A percentile compares a stretch with the other conserved stretches of the same genome.
Conservation (phyloP, 345 rosid species). For the Arabis alpina region DNA sequence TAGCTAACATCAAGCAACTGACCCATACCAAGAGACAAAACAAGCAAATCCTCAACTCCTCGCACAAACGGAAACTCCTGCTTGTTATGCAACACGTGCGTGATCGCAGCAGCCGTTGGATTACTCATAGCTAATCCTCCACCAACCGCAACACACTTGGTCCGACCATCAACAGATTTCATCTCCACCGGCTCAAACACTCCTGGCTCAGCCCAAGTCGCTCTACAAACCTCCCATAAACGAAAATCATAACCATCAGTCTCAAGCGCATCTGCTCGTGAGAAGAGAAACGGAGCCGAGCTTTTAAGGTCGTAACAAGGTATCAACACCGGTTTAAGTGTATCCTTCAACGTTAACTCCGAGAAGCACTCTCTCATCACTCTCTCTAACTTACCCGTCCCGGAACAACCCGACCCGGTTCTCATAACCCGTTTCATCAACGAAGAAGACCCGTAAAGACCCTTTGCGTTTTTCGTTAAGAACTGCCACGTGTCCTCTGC, state of each 20-base stretch:
- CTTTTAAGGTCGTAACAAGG: conserved; percentile 92
- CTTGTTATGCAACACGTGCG: conserved; percentile 96
- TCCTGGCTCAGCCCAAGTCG: conserved; percentile 92
- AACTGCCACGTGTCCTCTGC: conserved; percentile 97
- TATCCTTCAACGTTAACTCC: conserved; percentile 79
- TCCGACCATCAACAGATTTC: conserved; percentile 75
- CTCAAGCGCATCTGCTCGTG: conserved; percentile 96
- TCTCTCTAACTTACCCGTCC: conserved; percentile 61
- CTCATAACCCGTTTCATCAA: conserved; percentile 53
- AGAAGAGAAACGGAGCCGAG: conserved; percentile 89
- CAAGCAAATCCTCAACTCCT: conserved; percentile 93
- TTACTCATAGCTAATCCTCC: conserved; percentile 89
- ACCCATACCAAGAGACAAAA: conserved; percentile 80
- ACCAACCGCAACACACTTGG: conserved; percentile 81
- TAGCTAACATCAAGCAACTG: conserved; percentile 74
- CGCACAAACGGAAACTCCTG: conserved; percentile 96
- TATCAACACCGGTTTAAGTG: conserved; percentile 59
- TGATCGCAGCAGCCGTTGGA: conserved; percentile 92
- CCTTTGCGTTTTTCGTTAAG: conserved; percentile 68
- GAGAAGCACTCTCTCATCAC: conserved; percentile 69
- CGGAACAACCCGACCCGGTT: conserved; percentile 49
- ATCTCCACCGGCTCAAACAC: conserved; percentile 69
- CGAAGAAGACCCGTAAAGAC: conserved; percentile 51
- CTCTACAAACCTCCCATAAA: conserved; percentile 91
- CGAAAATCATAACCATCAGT: conserved; percentile 84